Base-by-base conservation (phyloP, 1,284 basidiomycete genomes). In the Earliella scabrosa region DNA sequence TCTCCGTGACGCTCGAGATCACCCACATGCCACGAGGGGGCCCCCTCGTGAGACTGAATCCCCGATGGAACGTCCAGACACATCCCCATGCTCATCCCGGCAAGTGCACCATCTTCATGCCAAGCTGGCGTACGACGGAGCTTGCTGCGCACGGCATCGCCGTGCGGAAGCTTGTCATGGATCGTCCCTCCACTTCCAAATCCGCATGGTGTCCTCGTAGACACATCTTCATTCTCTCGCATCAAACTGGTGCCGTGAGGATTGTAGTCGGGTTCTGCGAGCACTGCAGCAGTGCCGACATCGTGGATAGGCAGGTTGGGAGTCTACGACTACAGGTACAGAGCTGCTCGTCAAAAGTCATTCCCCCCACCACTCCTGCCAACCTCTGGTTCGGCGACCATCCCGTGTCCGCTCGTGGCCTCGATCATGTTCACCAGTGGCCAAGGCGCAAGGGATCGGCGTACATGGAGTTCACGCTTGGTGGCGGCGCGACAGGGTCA, bases 191-290 rank as follows among this genome's bases (percentile, higher is more conserved):
- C 32, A 8, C 11, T 4, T 24, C 23, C 32, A 5, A 10, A 9
- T 23, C 45, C 2, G 16, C 10, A 5, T 47, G 45, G 45, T 47
- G 45, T n/a, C 5, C 14, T 3, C 32, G 45, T 4, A 10, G 45
- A 23, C 45, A 47, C 21, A 38, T 47, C 32, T 35, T 47, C 45
- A 23, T 36, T 16, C 32, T 47, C 18, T 16, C 10, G 14, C 34
- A 23, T 10, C 31, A 3, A 5, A 16, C 11, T 18, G 32, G 45
- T 24, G 32, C 45, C 4, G 4, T 47, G 18, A 21, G 45, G 14
- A 47, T 47, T 34, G 23, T 47, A 8, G 23, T 47, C 32, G 45
- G 45, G 3, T 47, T 36, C 32, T 47, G 45, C 21, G 45, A 36
- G 21, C 34, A 47, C 34, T 47, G 45, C 45, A 23, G 7, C 1